Evolutionary conservation across 441 rosid genomes (phyloP), one percentile per base, ranked within the genome.

Genomic region (Mallotus repandus): DNA sequence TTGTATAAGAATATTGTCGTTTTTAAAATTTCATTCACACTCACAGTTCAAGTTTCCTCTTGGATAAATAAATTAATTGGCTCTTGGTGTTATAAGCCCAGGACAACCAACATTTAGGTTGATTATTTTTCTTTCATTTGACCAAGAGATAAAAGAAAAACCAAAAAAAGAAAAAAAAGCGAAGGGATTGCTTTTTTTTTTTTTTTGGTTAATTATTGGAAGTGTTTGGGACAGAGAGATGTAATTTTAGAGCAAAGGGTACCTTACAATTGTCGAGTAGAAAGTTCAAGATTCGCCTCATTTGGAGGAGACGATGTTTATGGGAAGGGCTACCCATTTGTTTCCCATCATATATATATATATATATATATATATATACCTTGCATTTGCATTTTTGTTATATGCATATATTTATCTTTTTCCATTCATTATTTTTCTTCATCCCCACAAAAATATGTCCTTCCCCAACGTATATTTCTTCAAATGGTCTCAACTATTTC

Each of bases 251-350:
- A 9, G 55, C 18, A 50, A 50, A 50, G 4, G 16, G 5, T 50
- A 13, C 5, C 54, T 50, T 50, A 9, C 3, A 50, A 50, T 3
- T 16, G 21, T 21, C 35, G 11, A 57, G 35, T 57, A 58, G 62
- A 22, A 58, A 58, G 38, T 25, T 49, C 38, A 66, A 66, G 56
- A 49, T 66, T 66, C 56, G 18, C 41, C 19, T 65, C 12, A 48
- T 65, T 46, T 65, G 55, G 10, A 46, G 69, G 43, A 66, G 69
- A 48, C 69, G 48, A 46, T 21, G 13, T 21, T 66, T 22, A 48
- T 66, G 69, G 56, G 21, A 56, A 22, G 19, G 69, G 69, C 56
- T 66, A 48, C 55, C 56, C 32, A 21, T 65, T 10, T 10, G 38
- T 46, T 48, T 65, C 41, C 38, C 32, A 43, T 64, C 18, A 41